Conservation (phyloP, 179 eudicot genomes). For the Camellia oleifera region DNA sequence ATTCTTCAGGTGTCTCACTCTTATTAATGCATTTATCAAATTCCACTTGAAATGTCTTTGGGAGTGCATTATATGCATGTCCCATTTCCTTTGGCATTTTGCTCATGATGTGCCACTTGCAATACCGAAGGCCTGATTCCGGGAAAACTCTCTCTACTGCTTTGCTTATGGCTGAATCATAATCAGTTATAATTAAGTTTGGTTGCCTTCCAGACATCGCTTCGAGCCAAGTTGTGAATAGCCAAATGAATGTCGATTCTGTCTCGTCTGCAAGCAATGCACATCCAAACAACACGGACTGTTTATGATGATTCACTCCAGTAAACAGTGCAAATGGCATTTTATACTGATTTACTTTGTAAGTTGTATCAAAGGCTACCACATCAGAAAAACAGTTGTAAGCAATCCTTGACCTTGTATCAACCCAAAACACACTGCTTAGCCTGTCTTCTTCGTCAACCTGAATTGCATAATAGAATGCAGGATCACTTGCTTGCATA, state of each 20-base stretch:
- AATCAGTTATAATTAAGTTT: constrained; percentile 6
- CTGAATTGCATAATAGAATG: constrained; percentile 3
- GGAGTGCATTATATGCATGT: constrained; percentile 5
- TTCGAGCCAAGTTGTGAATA: constrained; percentile 13
- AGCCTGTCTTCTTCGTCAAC: constrained; percentile 13
- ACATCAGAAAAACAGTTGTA: constrained; percentile 13
- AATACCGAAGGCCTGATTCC: neutral
- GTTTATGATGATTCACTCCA: constrained; percentile 14
- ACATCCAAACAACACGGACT: constrained; percentile 13
- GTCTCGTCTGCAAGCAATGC: constrained; percentile 12
- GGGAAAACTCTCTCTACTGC: constrained; percentile 5
- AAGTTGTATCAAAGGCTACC: constrained; percentile 11
- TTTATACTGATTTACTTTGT: constrained; percentile 9
- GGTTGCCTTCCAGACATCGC: constrained; percentile 13
- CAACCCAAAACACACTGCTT: constrained; percentile 11
- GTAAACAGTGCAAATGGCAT: constrained; percentile 16
- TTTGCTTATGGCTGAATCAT: constrained; percentile 10
- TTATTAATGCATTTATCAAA: constrained; percentile 7
- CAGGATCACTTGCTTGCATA: constrained; percentile 9
- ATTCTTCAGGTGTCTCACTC: neutral
- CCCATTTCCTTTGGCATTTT: constrained; percentile 6
- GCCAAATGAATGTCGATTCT: constrained; percentile 10
- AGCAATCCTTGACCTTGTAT: constrained; percentile 13
- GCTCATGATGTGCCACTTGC: constrained; percentile 11
- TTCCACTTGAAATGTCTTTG: constrained; percentile 1